Evolutionary conservation across 768 basidiomycete genomes (phyloP).

Genomic region (Suillus luteus): DNA sequence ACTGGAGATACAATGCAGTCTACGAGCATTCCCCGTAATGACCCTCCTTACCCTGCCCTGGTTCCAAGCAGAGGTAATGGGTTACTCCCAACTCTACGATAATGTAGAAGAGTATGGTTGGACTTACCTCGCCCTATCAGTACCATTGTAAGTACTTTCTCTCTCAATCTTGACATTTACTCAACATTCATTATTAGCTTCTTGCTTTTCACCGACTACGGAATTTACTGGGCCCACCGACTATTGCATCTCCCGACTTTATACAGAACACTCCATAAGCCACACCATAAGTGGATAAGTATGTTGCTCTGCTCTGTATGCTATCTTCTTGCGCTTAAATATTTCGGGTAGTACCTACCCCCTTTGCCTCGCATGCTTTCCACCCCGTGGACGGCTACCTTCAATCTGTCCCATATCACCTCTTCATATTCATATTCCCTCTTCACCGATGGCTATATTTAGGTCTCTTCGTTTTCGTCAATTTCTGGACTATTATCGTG

Average conservation of each 20-base stretch:
- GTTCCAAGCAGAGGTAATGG: slow-evolving; percentile 92
- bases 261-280: slow-evolving; percentile 94
- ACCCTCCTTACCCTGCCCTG: slow-evolving; percentile 85
- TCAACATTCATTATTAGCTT: slow-evolving; percentile 45
- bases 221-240: slow-evolving; percentile 97
- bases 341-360: slow-evolving; percentile 77
- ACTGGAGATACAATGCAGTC: slow-evolving; percentile 72
- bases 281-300: slow-evolving; percentile 99
- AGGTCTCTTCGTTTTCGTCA: slow-evolving; percentile 85
- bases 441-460: slow-evolving; percentile 85
- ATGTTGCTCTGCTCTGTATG: slow-evolving; percentile 36
- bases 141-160: slow-evolving; percentile 57
- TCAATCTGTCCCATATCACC: slow-evolving; percentile 94
- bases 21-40: slow-evolving; percentile 83
- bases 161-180: background rate
- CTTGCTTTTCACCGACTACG: slow-evolving; percentile 87
- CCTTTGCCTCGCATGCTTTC: slow-evolving; percentile 97
- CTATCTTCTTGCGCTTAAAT: slow-evolving; percentile 14
- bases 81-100: slow-evolving; percentile 79
- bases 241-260: slow-evolving; percentile 79
- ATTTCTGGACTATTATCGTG: slow-evolving; percentile 92
- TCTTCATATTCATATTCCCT: slow-evolving; percentile 90
- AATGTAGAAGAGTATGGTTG: slow-evolving; percentile 80
- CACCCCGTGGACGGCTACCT: slow-evolving; percentile 93
- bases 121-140: slow-evolving; percentile 65